phyloP scores from a whole-genome alignment of 1,139 yeast species.

The Yamadazyma sp. region DNA sequence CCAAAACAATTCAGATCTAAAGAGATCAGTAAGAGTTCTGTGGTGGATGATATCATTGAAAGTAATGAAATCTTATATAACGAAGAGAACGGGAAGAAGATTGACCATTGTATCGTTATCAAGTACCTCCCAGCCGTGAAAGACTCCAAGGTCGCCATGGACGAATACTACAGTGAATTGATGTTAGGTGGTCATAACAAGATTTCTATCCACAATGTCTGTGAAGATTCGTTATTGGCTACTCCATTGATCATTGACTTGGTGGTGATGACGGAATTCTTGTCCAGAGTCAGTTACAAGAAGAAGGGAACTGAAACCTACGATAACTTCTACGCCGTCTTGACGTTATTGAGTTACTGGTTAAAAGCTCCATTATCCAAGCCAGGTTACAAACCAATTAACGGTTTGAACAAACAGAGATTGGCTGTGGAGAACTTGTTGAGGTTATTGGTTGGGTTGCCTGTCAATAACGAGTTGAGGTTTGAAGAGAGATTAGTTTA shows the following conservation, averaged over 20 bases:
- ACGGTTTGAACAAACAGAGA: slow-evolving; percentile 94
- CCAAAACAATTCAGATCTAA: slow-evolving; percentile 93
- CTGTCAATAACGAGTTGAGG: slow-evolving; percentile 87
- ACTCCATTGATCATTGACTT: slow-evolving; percentile 92
- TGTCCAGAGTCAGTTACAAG: slow-evolving; percentile 81
- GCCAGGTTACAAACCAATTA: slow-evolving; percentile 87
- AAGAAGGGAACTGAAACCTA: slow-evolving; percentile 43
- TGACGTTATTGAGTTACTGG: slow-evolving; percentile 92
- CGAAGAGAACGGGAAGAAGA: slow-evolving; percentile 71
- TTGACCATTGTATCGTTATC: slow-evolving; percentile 94
- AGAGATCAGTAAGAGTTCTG: slow-evolving; percentile 91
- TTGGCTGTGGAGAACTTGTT: slow-evolving; percentile 87
- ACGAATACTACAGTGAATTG: slow-evolving; percentile 92
- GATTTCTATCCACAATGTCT: slow-evolving; percentile 89
- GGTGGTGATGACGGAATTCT: slow-evolving; percentile 86
- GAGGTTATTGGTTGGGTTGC: slow-evolving; percentile 87
- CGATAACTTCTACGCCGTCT: slow-evolving; percentile 77
- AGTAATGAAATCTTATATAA: slow-evolving; percentile 86
- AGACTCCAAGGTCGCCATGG: slow-evolving; percentile 97
- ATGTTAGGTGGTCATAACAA: slow-evolving; percentile 98
- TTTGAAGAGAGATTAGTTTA: slow-evolving; percentile 78
- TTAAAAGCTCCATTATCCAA: slow-evolving; percentile 93
- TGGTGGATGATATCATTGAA: slow-evolving; percentile 91
- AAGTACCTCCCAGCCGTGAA: slow-evolving; percentile 94
- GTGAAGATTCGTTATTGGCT: slow-evolving; percentile 94